Evolutionary conservation across 305 asterid genomes (phyloP), one percentile per base, ranked within the genome.

Genomic region (Fraxinus xanthoxyloides): DNA sequence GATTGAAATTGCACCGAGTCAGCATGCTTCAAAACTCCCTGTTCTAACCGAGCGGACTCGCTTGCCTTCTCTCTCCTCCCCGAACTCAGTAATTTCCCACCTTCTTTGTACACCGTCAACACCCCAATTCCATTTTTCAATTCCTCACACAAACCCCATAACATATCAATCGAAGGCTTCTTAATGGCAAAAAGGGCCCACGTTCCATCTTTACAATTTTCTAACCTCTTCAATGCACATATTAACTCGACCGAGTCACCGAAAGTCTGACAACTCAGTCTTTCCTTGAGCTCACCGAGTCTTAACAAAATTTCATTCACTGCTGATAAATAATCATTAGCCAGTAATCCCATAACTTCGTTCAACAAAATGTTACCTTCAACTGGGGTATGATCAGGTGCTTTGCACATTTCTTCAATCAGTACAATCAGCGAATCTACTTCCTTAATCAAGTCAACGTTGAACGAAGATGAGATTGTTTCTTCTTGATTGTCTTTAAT

Each of bases 41-140:
- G 77, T 0, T 31, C 92, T 21, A 88, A 89, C 88, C 98, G 97
- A 88, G 95, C 93, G 2, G 98, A 95, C 93, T 93, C 93, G 56
- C 92, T 87, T 26, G 32, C 80, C 80, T 43, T 87, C 7, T 65
- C 35, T 38, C 85, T 79, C 51, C 80, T 77, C 8, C 87, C 78
- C 73, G 82, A 88, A 6, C 79, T 88, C 82, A 92, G 13, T 83
- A 88, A 72, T 40, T 75, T 65, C 2, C 73, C 85, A 15, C 84
- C 89, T 0, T 86, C 87, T 40, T 40, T 82, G 28, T 74, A 28
- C 13, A 67, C 88, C 78, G 89, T 87, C 77, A 87, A 21, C 80
- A 48, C 84, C 83, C 85, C 93, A 67, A 87, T n/a, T 31, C 70
- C 82, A 26, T 72, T 89, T 77, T 77, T 90, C 88, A 93, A 72